Percentiles rank a stretch among this genome's conserved stretches.
phyloP scores from a whole-genome alignment of 305 asterid species.

The Fraxinus floribunda region DNA sequence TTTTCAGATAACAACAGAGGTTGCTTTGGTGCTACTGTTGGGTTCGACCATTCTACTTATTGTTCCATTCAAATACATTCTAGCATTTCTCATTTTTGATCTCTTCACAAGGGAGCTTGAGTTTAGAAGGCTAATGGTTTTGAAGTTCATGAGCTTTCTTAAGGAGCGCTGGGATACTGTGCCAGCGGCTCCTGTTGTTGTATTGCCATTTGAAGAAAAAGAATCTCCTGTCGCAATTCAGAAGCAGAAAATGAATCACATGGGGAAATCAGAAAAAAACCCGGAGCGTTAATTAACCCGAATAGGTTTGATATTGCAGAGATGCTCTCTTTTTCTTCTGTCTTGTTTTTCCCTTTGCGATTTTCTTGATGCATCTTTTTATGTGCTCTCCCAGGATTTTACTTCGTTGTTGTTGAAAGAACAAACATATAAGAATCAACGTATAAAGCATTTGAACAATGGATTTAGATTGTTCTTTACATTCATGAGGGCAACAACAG shows the following conservation, averaged over 20 bases:
- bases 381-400: neutral
- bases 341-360: neutral
- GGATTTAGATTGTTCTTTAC: neutral
- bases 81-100: conserved; percentile 62
- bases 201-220: conserved; percentile 61
- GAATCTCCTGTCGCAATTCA: conserved; percentile 33
- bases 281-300: conserved; percentile 23
- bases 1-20: conserved; percentile 76
- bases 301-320: neutral
- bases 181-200: conserved; percentile 91
- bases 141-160: conserved; percentile 54
- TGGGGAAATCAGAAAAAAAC: conserved; percentile 39
- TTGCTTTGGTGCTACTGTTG: conserved; percentile 64
- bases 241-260: conserved; percentile 32
- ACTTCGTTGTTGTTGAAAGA: neutral
- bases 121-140: conserved; percentile 74
- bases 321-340: neutral
- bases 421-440: neutral
- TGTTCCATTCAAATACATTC: conserved; percentile 76
- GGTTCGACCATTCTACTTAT: conserved; percentile 59
- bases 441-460: neutral
- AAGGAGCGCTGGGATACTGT: conserved; percentile 87
- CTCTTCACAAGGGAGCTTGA: conserved; percentile 84
- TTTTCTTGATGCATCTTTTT: neutral
- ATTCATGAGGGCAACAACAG: neutral